Conservation (phyloP, 73 alveolate species). For the Blepharisma stoltei region DNA sequence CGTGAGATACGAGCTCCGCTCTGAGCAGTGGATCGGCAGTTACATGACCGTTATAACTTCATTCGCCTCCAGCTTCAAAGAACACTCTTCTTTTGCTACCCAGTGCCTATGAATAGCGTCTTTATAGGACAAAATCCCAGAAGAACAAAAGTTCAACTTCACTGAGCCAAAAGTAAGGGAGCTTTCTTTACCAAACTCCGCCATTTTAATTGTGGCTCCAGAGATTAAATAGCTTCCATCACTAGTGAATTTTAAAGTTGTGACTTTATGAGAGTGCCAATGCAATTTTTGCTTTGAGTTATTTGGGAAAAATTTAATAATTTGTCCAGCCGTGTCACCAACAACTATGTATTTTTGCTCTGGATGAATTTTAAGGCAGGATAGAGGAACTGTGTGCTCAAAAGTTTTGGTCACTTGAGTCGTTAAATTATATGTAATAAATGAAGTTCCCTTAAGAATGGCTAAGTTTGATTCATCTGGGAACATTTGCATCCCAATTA, state of each 20-base stretch:
- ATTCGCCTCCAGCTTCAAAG: too few relatives aligned
- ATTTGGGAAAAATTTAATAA: neutral
- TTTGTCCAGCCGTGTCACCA: constrained; percentile 4
- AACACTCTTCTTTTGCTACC: too few relatives aligned
- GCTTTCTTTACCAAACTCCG: too few relatives aligned
- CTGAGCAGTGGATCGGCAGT: too few relatives aligned
- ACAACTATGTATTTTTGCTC: neutral
- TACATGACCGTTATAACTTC: too few relatives aligned
- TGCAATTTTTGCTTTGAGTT: neutral
- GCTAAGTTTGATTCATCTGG: neutral
- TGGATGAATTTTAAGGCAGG: neutral
- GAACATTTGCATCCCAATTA: neutral
- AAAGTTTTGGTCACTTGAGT: neutral
- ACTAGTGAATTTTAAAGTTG: neutral
- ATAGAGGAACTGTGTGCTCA: neutral
- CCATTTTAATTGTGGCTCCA: too few relatives aligned
- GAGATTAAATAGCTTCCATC: neutral
- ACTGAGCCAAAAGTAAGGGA: too few relatives aligned
- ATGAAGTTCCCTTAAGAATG: neutral
- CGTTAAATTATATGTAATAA: neutral
- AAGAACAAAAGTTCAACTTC: too few relatives aligned
- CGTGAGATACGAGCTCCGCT: too few relatives aligned
- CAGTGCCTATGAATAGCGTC: too few relatives aligned
- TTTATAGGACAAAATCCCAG: too few relatives aligned
- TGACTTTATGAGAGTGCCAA: constrained; percentile 26